Base-by-base conservation (phyloP, 2,329 filamentous ascomycete species). In the Colletotrichum godetiae region DNA sequence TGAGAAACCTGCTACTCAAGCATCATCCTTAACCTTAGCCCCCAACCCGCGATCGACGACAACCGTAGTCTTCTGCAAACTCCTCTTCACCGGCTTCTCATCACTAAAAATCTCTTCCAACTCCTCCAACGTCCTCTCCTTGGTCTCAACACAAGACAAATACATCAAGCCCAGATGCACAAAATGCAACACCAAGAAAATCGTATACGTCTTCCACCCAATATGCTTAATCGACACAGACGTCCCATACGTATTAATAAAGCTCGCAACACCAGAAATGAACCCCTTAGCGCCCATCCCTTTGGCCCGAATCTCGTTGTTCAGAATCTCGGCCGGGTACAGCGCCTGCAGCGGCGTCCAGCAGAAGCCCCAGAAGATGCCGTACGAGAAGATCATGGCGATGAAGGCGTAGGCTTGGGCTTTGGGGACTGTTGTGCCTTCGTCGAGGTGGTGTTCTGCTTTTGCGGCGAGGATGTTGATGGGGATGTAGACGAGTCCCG, bases 71-170 rank as follows among this genome's bases (percentile, higher is more conserved):
- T 75, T 76, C 46, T 76, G 74, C 27, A 73, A 59, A 65, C 74
- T 76, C 33, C 65, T 59, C 59, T 76, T 76, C 1, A 76, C 74
- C 1, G 75, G 75, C 53, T 75, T 68, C 0, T 69, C 65, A 5
- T 76, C 88, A 71, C 89, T 88, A 76, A 90, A 89, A 76, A 89
- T 87, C 78, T 86, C 86, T 62, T 88, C 87, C 53, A 90, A 82
- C 77, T 90, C 87, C 77, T 90, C 88, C 8, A 90, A 85, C 11
- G 88, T 89, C 1, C 86, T 84, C 22, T 87, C 87, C 65, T 84
- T 84, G 15, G 88, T 90, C 79, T 90, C 88, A 56, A 88, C 76
- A 5, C 70, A 75, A 0, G 71, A 76, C 55, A 57, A 42, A 46
- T 72, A 76, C 73, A 76, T 75, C 4, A 76, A 56, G 4, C 53